phyloP scores from a whole-genome alignment of 495 filamentous ascomycete genomes.

The Aspergillus indologenus region DNA sequence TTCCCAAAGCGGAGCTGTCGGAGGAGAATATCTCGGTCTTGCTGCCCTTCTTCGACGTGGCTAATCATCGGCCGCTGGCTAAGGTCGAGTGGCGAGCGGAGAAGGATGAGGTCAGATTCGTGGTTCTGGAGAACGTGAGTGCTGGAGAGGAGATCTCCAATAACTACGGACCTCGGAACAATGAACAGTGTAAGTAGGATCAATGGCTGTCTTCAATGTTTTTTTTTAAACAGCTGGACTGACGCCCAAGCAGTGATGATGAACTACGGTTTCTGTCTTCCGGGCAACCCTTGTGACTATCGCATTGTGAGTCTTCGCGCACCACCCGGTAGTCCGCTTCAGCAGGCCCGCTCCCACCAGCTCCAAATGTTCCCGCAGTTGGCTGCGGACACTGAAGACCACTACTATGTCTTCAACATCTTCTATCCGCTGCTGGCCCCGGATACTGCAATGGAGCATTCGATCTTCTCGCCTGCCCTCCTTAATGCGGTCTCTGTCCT shows the following conservation, averaged over 20 bases:
- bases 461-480: conserved; percentile 45
- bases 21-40: conserved; percentile 50
- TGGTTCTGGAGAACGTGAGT: conserved; percentile 43
- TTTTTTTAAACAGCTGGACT: neutral
- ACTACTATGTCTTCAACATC: conserved; percentile 48
- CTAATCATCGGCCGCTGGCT: conserved; percentile 56
- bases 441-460: conserved; percentile 37
- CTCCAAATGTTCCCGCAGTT: conserved; percentile 33
- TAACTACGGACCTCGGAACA: conserved; percentile 67
- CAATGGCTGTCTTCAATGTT: neutral
- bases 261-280: conserved; percentile 65
- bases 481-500: conserved; percentile 42
- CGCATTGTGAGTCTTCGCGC: conserved; percentile 46
- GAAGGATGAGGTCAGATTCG: conserved; percentile 42
- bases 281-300: conserved; percentile 55
- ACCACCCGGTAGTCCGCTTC: conserved; percentile 40
- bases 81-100: conserved; percentile 61
- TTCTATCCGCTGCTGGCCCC: conserved; percentile 40
- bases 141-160: conserved; percentile 58
- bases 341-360: conserved; percentile 34
- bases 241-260: conserved; percentile 48
- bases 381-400: conserved; percentile 34
- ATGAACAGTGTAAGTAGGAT: conserved; percentile 56
- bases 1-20: conserved; percentile 28
- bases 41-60: conserved; percentile 59